A percentile compares a stretch with the other conserved stretches of the same genome.
Evolutionary conservation across 495 filamentous ascomycete species (phyloP).

Genomic region (Penicillium roqueforti): DNA sequence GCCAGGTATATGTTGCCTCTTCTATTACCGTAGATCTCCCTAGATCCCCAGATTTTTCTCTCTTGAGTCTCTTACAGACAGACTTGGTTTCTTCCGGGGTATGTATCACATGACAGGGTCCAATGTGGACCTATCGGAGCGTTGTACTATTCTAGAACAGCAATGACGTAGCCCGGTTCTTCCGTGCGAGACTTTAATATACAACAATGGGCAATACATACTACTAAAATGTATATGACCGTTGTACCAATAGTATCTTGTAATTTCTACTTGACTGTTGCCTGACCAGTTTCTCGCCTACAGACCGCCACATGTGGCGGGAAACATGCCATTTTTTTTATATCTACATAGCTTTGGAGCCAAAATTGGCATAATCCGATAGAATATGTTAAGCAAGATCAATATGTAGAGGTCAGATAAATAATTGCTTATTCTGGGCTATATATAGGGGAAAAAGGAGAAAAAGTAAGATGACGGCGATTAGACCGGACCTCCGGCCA

Average conservation of each 20-base stretch:
- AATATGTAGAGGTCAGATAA: not conserved
- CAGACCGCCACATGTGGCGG: constrained; percentile 6
- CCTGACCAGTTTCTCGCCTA: constrained; percentile 5
- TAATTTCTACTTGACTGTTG: constrained; percentile 1
- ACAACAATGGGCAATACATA: too few relatives aligned
- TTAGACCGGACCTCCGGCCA: constrained; percentile 5
- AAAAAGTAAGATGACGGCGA: not conserved
- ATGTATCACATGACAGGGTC: too few relatives aligned
- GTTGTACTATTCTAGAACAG: not conserved
- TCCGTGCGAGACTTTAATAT: not conserved
- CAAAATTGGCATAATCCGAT: too few relatives aligned
- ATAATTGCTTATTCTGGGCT: not conserved
- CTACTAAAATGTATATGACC: too few relatives aligned
- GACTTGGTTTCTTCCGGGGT: too few relatives aligned
- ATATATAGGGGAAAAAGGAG: not conserved
- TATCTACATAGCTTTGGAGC: too few relatives aligned
- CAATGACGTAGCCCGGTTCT: not conserved
- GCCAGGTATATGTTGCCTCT: too few relatives aligned
- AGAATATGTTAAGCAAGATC: not conserved
- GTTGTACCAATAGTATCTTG: too few relatives aligned
- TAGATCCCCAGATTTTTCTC: too few relatives aligned
- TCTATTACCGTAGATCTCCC: too few relatives aligned
- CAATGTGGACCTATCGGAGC: not conserved
- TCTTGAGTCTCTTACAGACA: too few relatives aligned
- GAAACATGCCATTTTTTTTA: not conserved